phyloP scores from a whole-genome alignment of 371 early-diverging fungal genomes.

The Vairimorpha necatrix region DNA sequence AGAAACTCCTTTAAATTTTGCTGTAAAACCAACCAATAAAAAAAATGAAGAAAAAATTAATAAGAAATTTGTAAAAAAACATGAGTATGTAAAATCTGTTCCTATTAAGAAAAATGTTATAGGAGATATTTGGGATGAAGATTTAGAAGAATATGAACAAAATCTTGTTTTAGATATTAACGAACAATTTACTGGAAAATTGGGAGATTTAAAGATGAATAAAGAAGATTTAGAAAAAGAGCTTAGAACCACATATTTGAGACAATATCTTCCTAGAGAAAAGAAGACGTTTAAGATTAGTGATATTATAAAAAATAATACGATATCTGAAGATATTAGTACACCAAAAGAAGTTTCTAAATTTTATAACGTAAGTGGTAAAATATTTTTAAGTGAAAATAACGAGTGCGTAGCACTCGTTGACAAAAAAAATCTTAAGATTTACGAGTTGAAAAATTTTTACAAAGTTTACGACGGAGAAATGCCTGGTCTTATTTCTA shows the following conservation, averaged over 20 bases:
- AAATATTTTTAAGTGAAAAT: neutral
- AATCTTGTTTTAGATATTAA: slow-evolving; percentile 40
- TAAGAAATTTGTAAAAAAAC: neutral
- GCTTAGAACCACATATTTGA: slow-evolving; percentile 33
- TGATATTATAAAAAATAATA: slow-evolving; percentile 24
- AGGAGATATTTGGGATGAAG: slow-evolving; percentile 48
- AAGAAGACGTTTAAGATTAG: slow-evolving; percentile 17
- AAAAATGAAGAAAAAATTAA: neutral
- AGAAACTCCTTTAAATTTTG: slow-evolving; percentile 10
- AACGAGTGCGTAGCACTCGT: too few relatives aligned
- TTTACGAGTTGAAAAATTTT: slow-evolving; percentile 15
- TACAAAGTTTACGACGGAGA: neutral
- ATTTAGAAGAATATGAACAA: slow-evolving; percentile 45
- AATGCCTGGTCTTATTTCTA: neutral
- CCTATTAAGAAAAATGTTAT: slow-evolving; percentile 17
- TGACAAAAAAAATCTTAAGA: neutral
- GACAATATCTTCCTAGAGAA: slow-evolving; percentile 34
- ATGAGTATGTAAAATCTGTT: neutral
- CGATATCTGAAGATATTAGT: slow-evolving; percentile 13
- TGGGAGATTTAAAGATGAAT: slow-evolving; percentile 7
- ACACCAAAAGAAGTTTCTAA: slow-evolving; percentile 20
- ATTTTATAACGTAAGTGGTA: slow-evolving; percentile 3
- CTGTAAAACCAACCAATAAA: neutral
- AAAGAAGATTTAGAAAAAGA: slow-evolving; percentile 37
- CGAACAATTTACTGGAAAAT: slow-evolving; percentile 16